A percentile compares a stretch with the other conserved stretches of the same genome.
phyloP scores from a whole-genome alignment of 2,329 filamentous ascomycete genomes.

The Tolypocladium nubicola region DNA sequence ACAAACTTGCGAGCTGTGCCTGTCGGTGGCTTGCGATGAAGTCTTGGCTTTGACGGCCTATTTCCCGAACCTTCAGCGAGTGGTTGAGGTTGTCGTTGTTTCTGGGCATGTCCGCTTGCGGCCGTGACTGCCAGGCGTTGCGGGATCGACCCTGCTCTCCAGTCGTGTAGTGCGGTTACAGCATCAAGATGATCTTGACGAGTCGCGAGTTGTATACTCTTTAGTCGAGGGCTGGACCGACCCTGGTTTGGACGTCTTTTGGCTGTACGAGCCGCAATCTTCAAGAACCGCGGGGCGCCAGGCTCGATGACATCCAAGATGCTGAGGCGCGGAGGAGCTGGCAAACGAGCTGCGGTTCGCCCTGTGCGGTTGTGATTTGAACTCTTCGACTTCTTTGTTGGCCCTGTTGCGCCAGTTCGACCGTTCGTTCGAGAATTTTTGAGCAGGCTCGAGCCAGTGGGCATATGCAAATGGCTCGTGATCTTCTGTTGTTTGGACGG shows the following conservation, averaged over 20 bases:
- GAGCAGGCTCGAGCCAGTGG: background rate
- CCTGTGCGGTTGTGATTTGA: slow-evolving; percentile 3
- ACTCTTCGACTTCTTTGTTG: slow-evolving; percentile 6
- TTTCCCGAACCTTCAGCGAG: slow-evolving; percentile 14
- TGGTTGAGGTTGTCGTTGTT: slow-evolving; percentile 4
- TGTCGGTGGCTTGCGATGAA: background rate
- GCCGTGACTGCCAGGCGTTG: slow-evolving; percentile 25
- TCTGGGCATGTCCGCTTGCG: slow-evolving; percentile 8
- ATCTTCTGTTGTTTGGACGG: slow-evolving; percentile 20
- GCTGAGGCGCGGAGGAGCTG: slow-evolving; percentile 37
- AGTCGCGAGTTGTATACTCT: slow-evolving; percentile 49
- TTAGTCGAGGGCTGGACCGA: slow-evolving; percentile 42
- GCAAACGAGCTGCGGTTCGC: background rate
- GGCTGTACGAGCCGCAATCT: slow-evolving; percentile 49
- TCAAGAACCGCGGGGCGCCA: slow-evolving; percentile 46
- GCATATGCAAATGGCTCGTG: slow-evolving; percentile 15
- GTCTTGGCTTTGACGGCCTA: slow-evolving; percentile 2
- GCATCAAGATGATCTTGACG: slow-evolving; percentile 51
- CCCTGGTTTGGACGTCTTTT: slow-evolving; percentile 36
- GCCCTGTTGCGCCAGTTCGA: background rate
- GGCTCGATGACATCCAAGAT: slow-evolving; percentile 49
- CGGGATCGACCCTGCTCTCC: slow-evolving; percentile 42
- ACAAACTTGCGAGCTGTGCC: slow-evolving; percentile 14
- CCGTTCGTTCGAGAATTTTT: background rate
- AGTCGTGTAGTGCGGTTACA: slow-evolving; percentile 38